phyloP scores from a whole-genome alignment of 2,329 filamentous ascomycete species.

The Colletotrichum lini region DNA sequence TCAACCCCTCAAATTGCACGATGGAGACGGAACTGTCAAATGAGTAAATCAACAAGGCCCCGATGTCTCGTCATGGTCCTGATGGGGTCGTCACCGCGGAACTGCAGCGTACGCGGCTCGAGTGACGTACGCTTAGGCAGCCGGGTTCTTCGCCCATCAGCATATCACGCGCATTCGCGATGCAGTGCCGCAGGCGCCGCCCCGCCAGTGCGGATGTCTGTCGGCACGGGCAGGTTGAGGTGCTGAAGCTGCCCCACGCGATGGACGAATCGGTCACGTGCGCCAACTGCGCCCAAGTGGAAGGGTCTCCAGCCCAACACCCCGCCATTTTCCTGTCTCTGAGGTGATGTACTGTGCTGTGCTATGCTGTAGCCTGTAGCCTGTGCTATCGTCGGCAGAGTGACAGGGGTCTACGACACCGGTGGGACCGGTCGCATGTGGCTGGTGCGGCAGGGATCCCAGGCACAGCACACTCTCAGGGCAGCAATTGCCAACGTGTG shows the following conservation, averaged over 20 bases:
- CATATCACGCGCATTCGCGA: neutral
- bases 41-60: neutral
- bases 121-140: slow-evolving; percentile 38
- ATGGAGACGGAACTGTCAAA: neutral
- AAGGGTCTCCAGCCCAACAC: slow-evolving; percentile 16
- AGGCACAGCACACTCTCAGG: slow-evolving; percentile 25
- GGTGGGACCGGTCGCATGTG: slow-evolving; percentile 32
- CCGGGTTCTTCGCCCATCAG: slow-evolving; percentile 13
- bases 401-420: slow-evolving; percentile 35
- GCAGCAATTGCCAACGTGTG: slow-evolving; percentile 8
- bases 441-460: slow-evolving; percentile 41
- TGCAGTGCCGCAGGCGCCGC: too few species aligned
- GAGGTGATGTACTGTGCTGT: neutral
- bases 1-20: neutral
- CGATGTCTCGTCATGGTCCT: neutral
- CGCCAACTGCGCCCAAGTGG: slow-evolving; percentile 10
- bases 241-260: slow-evolving; percentile 5
- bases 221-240: neutral
- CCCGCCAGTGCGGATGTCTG: neutral
- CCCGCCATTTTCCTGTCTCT: slow-evolving; percentile 26
- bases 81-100: neutral
- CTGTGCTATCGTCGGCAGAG: slow-evolving; percentile 28
- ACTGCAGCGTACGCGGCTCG: slow-evolving; percentile 16
- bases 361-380: neutral
- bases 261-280: slow-evolving; percentile 26